phyloP scores from a whole-genome alignment of 768 basidiomycete genomes.

The Lyophyllum decastes region DNA sequence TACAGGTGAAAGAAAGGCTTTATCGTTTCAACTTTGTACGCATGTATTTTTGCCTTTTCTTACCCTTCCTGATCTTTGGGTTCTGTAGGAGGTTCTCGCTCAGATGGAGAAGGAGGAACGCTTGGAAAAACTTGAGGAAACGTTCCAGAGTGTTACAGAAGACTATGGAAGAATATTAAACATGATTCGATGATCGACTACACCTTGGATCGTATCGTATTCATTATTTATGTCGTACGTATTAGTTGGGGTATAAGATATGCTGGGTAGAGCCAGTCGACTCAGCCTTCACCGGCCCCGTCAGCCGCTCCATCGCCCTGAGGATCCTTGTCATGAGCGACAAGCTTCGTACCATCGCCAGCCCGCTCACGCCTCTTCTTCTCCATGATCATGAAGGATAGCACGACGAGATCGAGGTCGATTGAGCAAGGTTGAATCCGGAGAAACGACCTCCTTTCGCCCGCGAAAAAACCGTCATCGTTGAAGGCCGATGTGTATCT shows the following conservation, averaged over 20 bases:
- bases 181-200: constrained; percentile 36
- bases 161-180: constrained; percentile 84
- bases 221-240: background rate
- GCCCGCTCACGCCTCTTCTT: constrained; percentile 47
- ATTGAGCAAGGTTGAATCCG: constrained; percentile 47
- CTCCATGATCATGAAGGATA: constrained; percentile 59
- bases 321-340: constrained; percentile 36
- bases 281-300: constrained; percentile 21
- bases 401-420: constrained; percentile 52
- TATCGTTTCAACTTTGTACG: constrained; percentile 94
- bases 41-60: constrained; percentile 14
- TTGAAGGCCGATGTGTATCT: constrained; percentile 34
- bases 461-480: constrained; percentile 47
- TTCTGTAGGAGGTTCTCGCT: constrained; percentile 74
- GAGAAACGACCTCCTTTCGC: constrained; percentile 47
- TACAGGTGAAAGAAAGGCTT: constrained; percentile 93
- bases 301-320: constrained; percentile 38
- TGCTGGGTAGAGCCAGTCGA: background rate
- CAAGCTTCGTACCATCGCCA: constrained; percentile 28
- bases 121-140: constrained; percentile 88
- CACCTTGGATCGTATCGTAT: background rate
- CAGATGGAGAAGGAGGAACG: constrained; percentile 89
- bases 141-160: constrained; percentile 81
- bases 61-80: background rate
- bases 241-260: background rate